phyloP scores from a whole-genome alignment of 1,284 basidiomycete species.

The Tremellales sp. region DNA sequence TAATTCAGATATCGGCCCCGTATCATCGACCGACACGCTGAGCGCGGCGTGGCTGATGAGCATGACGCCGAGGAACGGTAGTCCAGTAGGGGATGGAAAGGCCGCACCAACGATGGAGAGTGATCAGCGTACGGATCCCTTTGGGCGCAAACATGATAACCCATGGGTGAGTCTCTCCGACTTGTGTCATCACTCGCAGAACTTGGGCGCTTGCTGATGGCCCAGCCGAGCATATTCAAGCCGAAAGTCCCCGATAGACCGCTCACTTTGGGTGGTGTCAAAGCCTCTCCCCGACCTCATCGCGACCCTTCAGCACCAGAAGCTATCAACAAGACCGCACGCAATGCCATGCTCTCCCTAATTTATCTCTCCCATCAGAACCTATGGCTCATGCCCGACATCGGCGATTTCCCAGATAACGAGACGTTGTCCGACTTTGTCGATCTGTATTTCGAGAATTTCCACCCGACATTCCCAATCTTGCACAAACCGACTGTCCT shows the following conservation, averaged over 20 bases:
- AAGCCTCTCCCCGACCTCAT: slow-evolving; percentile 17
- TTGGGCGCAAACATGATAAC: slow-evolving; percentile 24
- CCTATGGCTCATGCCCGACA: slow-evolving; percentile 30
- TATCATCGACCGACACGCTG: slow-evolving; percentile 28
- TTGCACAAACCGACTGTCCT: slow-evolving; percentile 33
- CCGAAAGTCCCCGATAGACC: slow-evolving; percentile 32
- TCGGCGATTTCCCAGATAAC: slow-evolving; percentile 33
- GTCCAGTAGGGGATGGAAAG: slow-evolving; percentile 13
- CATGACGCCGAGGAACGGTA: slow-evolving; percentile 21
- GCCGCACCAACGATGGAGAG: background rate
- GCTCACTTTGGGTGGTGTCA: slow-evolving; percentile 29
- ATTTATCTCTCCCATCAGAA: slow-evolving; percentile 35
- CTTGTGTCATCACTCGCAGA: background rate
- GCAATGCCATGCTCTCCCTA: slow-evolving; percentile 37
- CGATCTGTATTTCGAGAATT: slow-evolving; percentile 40
- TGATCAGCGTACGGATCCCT: slow-evolving; percentile 10
- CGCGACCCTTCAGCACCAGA: slow-evolving; percentile 8
- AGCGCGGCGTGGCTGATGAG: slow-evolving; percentile 29
- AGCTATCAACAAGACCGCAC: slow-evolving; percentile 20
- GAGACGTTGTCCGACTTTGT: slow-evolving; percentile 33
- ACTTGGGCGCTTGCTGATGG: no score
- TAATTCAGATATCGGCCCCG: slow-evolving; percentile 22
- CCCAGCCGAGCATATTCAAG: slow-evolving; percentile 28
- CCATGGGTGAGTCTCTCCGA: slow-evolving; percentile 27
- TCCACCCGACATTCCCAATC: slow-evolving; percentile 38